phyloP scores from a whole-genome alignment of 2,329 filamentous ascomycete genomes.

The Escovopsis weberi region DNA sequence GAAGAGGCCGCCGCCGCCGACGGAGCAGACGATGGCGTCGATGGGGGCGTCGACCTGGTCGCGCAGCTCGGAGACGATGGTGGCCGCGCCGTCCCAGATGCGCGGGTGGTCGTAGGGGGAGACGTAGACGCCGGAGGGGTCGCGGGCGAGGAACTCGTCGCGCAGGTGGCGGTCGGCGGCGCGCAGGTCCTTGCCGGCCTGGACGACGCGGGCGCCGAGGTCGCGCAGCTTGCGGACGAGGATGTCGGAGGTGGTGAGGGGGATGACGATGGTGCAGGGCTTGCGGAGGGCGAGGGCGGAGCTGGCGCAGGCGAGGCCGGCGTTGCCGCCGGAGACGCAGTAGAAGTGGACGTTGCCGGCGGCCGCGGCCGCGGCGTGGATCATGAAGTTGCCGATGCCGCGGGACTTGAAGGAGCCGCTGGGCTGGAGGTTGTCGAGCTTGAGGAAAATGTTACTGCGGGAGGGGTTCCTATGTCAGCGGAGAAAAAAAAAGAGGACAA shows the following conservation, averaged over 20 bases:
- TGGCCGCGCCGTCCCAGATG: slow-evolving; percentile 52
- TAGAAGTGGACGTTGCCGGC: slow-evolving; percentile 50
- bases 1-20: slow-evolving; percentile 69
- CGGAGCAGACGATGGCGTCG: slow-evolving; percentile 60
- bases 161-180: slow-evolving; percentile 56
- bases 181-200: slow-evolving; percentile 51
- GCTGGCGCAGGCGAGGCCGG: slow-evolving; percentile 66
- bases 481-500: slow-evolving; percentile 3
- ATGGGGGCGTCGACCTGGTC: slow-evolving; percentile 31
- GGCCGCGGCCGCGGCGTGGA: slow-evolving; percentile 20
- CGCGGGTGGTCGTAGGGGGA: slow-evolving; percentile 55
- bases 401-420: slow-evolving; percentile 77
- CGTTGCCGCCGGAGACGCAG: slow-evolving; percentile 69
- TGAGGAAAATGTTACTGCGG: slow-evolving; percentile 60
- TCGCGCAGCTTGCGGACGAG: slow-evolving; percentile 59
- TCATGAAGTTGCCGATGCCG: slow-evolving; percentile 59
- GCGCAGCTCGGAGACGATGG: slow-evolving; percentile 38
- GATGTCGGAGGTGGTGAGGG: slow-evolving; percentile 45
- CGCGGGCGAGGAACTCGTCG: slow-evolving; percentile 38
- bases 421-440: slow-evolving; percentile 74
- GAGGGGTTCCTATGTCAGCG: slow-evolving; percentile 6
- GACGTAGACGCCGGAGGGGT: slow-evolving; percentile 44
- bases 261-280: slow-evolving; percentile 63
- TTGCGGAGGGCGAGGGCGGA: slow-evolving; percentile 50
- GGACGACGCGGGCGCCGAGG: slow-evolving; percentile 55